Evolutionary conservation across 2,329 filamentous ascomycete genomes (phyloP), one percentile per base, ranked within the genome.

Genomic region (Dactylellina sp.): DNA sequence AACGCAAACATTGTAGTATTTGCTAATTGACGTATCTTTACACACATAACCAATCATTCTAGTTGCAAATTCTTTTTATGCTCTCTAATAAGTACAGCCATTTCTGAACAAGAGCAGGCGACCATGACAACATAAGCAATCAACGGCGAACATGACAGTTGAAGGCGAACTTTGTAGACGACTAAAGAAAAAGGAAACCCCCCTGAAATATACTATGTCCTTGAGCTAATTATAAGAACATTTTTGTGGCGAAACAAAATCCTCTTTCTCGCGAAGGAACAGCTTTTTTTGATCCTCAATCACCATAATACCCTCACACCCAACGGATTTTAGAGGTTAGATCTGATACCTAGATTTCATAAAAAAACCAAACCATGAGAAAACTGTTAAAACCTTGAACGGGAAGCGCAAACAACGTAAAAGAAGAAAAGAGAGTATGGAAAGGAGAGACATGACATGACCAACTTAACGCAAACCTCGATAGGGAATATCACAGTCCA

Each of bases 331-430:
- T 52, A 74, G 39, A 74, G 70, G 61, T 74, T 74, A 50, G 70
- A 66, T 49, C 62, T 74, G 24, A 74, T 74, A 49, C 70, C 70
- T 74, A 74, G 32, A 74, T 52, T 24, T 50, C 28, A 49, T 39
- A 44, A 55, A 50, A 37, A 53, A 56, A 16, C 25, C 49, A 56
- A 49, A 70, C 55, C 16, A 74, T 74, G 24, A 74, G 70, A 74
- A 66, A n/a, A 74, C 61, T 11, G 28, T 50, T 57, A 32, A 28
- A 39, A 14, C 5, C 20, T 20, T 11, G 39, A 32, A 42, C 37
- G 9, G 16, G 20, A 55, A 65, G 9, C 32, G 59, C 32, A 20
- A 53, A 37, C 16, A 59, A 55, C 18, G 25, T 25, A 55, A 28
- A 12, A 56, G 18, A 28, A 6, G 35, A 60, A 20, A 7, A 61